phyloP scores from a whole-genome alignment of 2,329 filamentous ascomycete genomes.

The Venturia asperata region DNA sequence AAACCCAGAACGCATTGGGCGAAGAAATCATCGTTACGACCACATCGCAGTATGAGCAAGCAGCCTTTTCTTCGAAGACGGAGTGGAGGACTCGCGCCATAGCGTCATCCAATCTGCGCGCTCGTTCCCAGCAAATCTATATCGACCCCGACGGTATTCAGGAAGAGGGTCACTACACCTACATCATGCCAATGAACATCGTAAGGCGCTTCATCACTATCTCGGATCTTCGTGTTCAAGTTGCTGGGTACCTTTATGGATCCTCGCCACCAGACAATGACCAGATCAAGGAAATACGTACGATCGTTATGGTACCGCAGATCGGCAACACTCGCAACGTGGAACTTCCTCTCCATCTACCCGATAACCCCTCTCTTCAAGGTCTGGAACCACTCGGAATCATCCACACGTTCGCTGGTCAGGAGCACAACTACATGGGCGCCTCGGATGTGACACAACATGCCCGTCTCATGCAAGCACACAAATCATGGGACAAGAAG shows the following conservation, averaged over 20 bases:
- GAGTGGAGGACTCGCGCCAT: conserved; percentile 97
- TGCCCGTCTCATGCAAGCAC: conserved; percentile 77
- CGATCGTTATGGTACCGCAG: conserved; percentile 96
- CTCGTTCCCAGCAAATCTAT: conserved; percentile 95
- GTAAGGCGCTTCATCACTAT: conserved; percentile 98
- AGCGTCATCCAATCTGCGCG: conserved; percentile 89
- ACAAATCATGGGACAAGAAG: conserved; percentile 77
- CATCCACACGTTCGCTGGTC: conserved; percentile 92
- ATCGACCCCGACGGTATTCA: conserved; percentile 93
- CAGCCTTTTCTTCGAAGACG: conserved; percentile 96
- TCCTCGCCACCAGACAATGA: conserved; percentile 88
- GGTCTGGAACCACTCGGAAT: conserved; percentile 84
- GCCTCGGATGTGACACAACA: conserved; percentile 92
- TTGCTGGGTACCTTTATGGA: conserved; percentile 92
- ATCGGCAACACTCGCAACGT: conserved; percentile 89
- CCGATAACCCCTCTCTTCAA: conserved; percentile 84
- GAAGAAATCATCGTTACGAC: conserved; percentile 98
- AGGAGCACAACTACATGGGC: conserved; percentile 94
- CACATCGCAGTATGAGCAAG: conserved; percentile 94
- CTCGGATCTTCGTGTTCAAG: conserved; percentile 90
- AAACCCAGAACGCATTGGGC: conserved; percentile 93
- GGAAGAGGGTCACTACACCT: conserved; percentile 80
- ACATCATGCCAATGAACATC: conserved; percentile 98
- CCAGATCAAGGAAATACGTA: conserved; percentile 93
- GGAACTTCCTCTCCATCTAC: conserved; percentile 80